These are phyloP conservation scores for Myotisia sp. DNA, from an alignment of 2,329 filamentous ascomycete species.

Conservation along the genomic window DNA sequence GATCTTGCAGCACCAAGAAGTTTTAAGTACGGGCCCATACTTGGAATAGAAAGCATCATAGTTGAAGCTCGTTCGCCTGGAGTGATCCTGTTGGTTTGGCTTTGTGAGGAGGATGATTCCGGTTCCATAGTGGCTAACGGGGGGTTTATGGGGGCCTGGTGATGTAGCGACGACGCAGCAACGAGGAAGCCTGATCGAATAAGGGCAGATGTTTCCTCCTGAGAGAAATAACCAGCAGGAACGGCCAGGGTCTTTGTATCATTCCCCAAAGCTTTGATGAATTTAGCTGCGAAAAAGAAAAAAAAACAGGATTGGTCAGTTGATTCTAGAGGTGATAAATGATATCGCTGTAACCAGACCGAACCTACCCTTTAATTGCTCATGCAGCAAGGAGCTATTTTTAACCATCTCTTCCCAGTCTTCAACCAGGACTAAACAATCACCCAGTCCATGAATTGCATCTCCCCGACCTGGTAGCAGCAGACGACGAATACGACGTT, in stretches of 20 bases:
- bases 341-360: too few species aligned
- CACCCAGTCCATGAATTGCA: conserved; percentile 42
- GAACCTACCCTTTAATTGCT: conserved; percentile 23
- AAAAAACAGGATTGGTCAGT: too few species aligned
- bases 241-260: conserved; percentile 36
- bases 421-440: conserved; percentile 42
- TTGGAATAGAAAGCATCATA: conserved; percentile 43
- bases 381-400: conserved; percentile 21
- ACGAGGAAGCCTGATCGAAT: conserved; percentile 43
- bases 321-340: too few species aligned
- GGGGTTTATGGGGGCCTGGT: conserved; percentile 30
- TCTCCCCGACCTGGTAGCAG: conserved; percentile 43
- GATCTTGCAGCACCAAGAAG: conserved; percentile 41
- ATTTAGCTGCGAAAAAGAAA: too few species aligned
- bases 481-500: conserved; percentile 40
- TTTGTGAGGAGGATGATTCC: conserved; percentile 8
- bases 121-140: conserved; percentile 24
- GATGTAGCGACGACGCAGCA: conserved; percentile 29
- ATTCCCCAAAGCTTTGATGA: conserved; percentile 33
- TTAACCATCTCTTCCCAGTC: conserved; percentile 38
- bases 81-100: conserved; percentile 4
- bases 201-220: conserved; percentile 35
- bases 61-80: conserved; percentile 18
- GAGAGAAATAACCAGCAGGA: conserved; percentile 31
- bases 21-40: conserved; percentile 46